Evolutionary conservation across 805 yeast genomes (phyloP), one percentile per base, ranked within the genome.

Genomic region (Zygosaccharomyces bailii): DNA sequence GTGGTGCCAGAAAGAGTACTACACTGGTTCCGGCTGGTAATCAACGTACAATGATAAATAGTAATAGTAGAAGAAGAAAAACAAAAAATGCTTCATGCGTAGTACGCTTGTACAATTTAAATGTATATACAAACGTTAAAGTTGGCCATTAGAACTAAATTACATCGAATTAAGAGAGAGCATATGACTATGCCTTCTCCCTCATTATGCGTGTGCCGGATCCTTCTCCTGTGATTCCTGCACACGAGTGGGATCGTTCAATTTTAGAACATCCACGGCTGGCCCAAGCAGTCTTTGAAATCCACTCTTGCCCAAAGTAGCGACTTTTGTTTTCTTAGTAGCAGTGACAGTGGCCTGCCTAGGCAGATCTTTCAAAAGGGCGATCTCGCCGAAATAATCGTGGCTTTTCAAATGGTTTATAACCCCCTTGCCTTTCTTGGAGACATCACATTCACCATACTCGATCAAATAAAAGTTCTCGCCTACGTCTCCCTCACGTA

Each of bases 331-430:
- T 33, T 73, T 73, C 40, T 83, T 76, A 13, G 75, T 70, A 1
- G 96, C 96, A 41, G 75, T 79, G 30, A 93, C 93, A 4, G 96
- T 84, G 24, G 99, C 99, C 62, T 86, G 93, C 67, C 99, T 80
- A 50, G 98, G 98, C 46, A 81, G 71, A 62, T 93, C 96, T 58
- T 90, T 85, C 55, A 93, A 74, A 56, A 93, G 72, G 2, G 99
- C 98, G 51, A 93, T 81, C 69, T 93, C 99, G 53, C 99, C 99
- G 66, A 93, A 93, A 69, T 93, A 93, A 63, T 85, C 96, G 51
- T 97, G 97, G 58, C 84, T 80, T 36, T 74, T 68, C 48, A 88
- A 72, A 11, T 70, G 70, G 17, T 74, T 76, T 25, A 89, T 73
- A 34, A 75, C 73, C 18, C 90, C 90, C 35, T 74, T 74, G 30